phyloP scores from a whole-genome alignment of 2,329 filamentous ascomycete species.

The Paecilomyces dactylethromorphus region DNA sequence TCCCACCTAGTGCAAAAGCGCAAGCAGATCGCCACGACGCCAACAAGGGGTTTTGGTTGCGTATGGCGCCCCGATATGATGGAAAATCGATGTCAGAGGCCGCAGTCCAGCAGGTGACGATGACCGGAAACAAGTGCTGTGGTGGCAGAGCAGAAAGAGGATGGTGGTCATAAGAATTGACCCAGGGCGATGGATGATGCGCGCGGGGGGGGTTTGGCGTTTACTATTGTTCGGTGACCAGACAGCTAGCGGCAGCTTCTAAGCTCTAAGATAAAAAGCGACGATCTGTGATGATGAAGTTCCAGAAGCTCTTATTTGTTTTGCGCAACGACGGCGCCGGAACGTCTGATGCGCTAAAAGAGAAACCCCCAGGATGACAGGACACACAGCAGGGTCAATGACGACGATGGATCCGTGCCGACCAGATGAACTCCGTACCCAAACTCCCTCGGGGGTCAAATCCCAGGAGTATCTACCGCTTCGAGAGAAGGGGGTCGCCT shows the following conservation, averaged over 20 bases:
- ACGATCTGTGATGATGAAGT: not conserved
- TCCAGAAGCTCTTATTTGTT: not conserved
- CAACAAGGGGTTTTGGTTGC: not conserved
- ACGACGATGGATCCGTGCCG: slow-evolving; percentile 1
- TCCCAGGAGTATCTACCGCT: not conserved
- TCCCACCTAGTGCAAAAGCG: not conserved
- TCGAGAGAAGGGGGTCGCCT: not conserved
- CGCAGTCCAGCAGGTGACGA: not conserved
- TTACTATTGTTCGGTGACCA: not conserved
- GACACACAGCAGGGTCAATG: not conserved
- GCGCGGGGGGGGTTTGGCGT: not conserved
- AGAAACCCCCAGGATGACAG: not conserved
- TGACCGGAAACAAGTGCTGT: not conserved
- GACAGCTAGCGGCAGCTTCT: not conserved
- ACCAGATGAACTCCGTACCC: not conserved
- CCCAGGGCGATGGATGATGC: not conserved
- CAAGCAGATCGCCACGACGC: not conserved
- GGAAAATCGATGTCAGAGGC: not conserved
- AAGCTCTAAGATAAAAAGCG: not conserved
- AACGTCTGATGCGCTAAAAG: not conserved
- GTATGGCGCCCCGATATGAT: not conserved
- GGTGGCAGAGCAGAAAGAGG: not conserved
- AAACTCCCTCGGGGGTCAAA: not conserved
- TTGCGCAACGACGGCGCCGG: not conserved
- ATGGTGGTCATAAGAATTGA: not conserved